Conservation (phyloP, 169 alveolate species). For the Babesia ovata region DNA sequence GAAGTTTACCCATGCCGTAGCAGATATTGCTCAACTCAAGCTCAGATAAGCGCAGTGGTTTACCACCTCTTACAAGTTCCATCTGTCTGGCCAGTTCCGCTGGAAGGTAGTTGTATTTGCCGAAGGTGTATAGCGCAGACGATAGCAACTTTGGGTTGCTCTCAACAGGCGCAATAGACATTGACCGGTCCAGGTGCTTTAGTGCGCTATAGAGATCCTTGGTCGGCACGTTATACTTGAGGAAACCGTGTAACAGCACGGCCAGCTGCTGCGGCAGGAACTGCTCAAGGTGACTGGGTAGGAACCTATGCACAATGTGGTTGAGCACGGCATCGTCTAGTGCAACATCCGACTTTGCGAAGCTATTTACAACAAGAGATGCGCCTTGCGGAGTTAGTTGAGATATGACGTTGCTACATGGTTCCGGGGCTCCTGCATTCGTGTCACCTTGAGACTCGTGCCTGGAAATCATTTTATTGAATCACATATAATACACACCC, state of each 20-base stretch:
- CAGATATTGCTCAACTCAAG: slow-evolving; percentile 54
- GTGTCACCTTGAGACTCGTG: background rate
- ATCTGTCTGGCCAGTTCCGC: background rate
- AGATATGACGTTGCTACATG: slow-evolving; percentile 30
- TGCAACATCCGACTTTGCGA: slow-evolving; percentile 39
- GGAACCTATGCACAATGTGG: slow-evolving; percentile 36
- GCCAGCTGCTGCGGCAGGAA: slow-evolving; percentile 52
- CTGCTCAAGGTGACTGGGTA: slow-evolving; percentile 17
- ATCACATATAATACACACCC: background rate
- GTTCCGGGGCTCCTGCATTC: background rate
- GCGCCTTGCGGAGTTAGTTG: slow-evolving; percentile 67
- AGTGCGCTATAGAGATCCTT: slow-evolving; percentile 16
- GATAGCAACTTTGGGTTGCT: slow-evolving; percentile 51
- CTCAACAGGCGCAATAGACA: slow-evolving; percentile 7
- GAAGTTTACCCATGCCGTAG: slow-evolving; percentile 58
- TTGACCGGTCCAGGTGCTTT: slow-evolving; percentile 15
- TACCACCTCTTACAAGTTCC: background rate
- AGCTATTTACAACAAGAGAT: slow-evolving; percentile 50
- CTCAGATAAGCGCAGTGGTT: slow-evolving; percentile 16
- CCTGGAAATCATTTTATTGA: background rate
- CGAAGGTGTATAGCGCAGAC: slow-evolving; percentile 52
- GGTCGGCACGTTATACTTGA: slow-evolving; percentile 34
- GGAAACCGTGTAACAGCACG: slow-evolving; percentile 37
- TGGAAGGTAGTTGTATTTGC: slow-evolving; percentile 54
- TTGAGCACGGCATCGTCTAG: slow-evolving; percentile 23